These are phyloP conservation scores for Penicillium fimorum DNA, from an alignment of 495 filamentous ascomycete genomes.

Conservation along the genomic window DNA sequence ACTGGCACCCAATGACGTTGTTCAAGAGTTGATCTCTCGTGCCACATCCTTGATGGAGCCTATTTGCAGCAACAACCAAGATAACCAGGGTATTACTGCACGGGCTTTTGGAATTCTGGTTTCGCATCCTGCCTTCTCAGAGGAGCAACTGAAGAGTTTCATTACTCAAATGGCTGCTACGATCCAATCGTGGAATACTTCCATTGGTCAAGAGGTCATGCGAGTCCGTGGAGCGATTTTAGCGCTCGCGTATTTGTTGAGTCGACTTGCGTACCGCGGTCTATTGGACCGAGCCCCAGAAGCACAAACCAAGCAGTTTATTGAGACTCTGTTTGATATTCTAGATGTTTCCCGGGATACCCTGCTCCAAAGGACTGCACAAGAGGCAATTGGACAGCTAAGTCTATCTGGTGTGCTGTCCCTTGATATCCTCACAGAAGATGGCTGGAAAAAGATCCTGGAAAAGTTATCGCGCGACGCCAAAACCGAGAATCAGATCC, in stretches of 20 bases:
- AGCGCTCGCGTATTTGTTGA: constrained; percentile 58
- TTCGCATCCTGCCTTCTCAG: constrained; percentile 55
- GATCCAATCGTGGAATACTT: constrained; percentile 50
- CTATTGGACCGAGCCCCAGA: constrained; percentile 32
- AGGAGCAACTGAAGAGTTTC: constrained; percentile 36
- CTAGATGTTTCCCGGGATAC: constrained; percentile 52
- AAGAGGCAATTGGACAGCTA: constrained; percentile 70
- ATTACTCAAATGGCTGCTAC: constrained; percentile 40
- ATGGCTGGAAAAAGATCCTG: constrained; percentile 47
- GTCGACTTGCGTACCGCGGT: constrained; percentile 54
- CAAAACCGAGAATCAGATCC: constrained; percentile 76
- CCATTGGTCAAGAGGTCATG: constrained; percentile 60
- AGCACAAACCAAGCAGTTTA: constrained; percentile 35
- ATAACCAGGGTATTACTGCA: constrained; percentile 60
- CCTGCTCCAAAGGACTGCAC: constrained; percentile 57
- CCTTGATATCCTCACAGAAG: constrained; percentile 34
- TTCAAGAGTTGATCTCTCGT: constrained; percentile 49
- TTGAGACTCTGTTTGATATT: constrained; percentile 45
- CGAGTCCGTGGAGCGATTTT: constrained; percentile 60
- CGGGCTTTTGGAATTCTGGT: constrained; percentile 76
- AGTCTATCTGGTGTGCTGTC: constrained; percentile 64
- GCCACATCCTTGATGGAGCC: constrained; percentile 52
- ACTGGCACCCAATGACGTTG: constrained; percentile 52
- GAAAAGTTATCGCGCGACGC: constrained; percentile 62
- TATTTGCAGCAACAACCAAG: constrained; percentile 66